Evolutionary conservation across 345 rosid species (phyloP), one percentile per base, ranked within the genome.

Genomic region (Gossypium thurberi): DNA sequence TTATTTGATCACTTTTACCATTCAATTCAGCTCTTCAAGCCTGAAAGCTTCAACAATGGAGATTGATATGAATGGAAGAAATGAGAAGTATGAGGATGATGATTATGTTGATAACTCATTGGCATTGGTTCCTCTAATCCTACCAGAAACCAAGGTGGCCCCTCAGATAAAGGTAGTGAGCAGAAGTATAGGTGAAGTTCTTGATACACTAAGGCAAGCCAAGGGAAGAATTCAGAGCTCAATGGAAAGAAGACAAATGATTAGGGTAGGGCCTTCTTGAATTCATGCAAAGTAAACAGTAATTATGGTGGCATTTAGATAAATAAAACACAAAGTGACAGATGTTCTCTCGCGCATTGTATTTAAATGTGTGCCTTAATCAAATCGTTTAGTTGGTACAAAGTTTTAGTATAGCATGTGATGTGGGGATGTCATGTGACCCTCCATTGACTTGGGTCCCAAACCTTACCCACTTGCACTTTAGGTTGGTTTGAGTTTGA

Each of bases 101-200:
- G 60, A 74, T 37, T 44, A 26, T 37, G 84, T 76, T 58, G 84
- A 82, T 5, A 33, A 82, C 75, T 65, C 89, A 21, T 17, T 83
- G 81, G 91, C 91, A 65, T n/a, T 85, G 60, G 82, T 83, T 18
- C 81, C 81, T 0, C 77, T 80, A 37, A 71, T 15, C 25, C 33
- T 64, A 51, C 77, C 83, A 18, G 71, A 57, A 69, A 25, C 72
- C 23, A 71, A 80, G 23, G 52, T 50, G 55, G 12, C 2, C 26
- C 70, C 68, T n/a, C 84, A 81, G 72, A 28, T 64, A 70, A 76
- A 68, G 70, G 67, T 77, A 3, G 69, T 42, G 6, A 76, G 63
- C 66, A 67, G 68, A 70, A 86, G 81, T 66, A 82, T 70, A 47
- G 37, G 53, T 26, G 87, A 88, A 73, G 90, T 79, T 75, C 86